These are phyloP conservation scores for Pinus tabuliformis DNA, from an alignment of 75 land plant species.

Conservation along the genomic window DNA sequence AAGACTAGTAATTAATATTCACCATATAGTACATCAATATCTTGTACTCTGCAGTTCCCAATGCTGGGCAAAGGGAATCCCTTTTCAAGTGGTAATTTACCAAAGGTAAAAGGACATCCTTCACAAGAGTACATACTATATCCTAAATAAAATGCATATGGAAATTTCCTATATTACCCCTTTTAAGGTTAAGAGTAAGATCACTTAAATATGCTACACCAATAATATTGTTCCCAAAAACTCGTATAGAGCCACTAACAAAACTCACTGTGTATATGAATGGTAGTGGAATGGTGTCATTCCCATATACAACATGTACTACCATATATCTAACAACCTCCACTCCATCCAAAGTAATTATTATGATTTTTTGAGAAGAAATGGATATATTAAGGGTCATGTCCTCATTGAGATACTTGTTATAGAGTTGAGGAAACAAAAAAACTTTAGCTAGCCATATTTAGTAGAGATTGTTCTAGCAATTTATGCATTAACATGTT, in stretches of 20 bases:
- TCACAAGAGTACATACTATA: background rate
- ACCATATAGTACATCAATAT: too few relatives aligned
- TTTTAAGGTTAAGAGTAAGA: constrained; percentile 41
- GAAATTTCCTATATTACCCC: constrained; percentile 72
- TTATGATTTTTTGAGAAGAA: constrained; percentile 43
- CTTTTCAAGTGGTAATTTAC: too few relatives aligned
- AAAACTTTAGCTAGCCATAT: constrained; percentile 71
- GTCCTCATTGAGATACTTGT: constrained; percentile 74
- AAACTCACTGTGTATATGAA: constrained; percentile 49
- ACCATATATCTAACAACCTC: too few relatives aligned
- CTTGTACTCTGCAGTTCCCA: too few relatives aligned
- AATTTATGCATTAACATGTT: constrained; percentile 63
- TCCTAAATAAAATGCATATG: constrained; percentile 63
- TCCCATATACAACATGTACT: constrained; percentile 12
- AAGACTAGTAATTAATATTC: too few relatives aligned
- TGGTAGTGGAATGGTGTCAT: constrained; percentile 50
- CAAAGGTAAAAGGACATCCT: too few relatives aligned
- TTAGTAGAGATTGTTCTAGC: constrained; percentile 73
- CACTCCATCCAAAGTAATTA: background rate
- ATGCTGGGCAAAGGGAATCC: too few relatives aligned
- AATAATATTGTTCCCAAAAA: constrained; percentile 52
- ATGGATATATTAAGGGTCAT: constrained; percentile 57
- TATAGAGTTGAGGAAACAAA: constrained; percentile 75
- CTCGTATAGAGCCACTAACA: constrained; percentile 31
- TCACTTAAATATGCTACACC: constrained; percentile 38